Evolutionary conservation across 257 asterid species (phyloP), one percentile per base, ranked within the genome.

Genomic region (Plantago ovata): DNA sequence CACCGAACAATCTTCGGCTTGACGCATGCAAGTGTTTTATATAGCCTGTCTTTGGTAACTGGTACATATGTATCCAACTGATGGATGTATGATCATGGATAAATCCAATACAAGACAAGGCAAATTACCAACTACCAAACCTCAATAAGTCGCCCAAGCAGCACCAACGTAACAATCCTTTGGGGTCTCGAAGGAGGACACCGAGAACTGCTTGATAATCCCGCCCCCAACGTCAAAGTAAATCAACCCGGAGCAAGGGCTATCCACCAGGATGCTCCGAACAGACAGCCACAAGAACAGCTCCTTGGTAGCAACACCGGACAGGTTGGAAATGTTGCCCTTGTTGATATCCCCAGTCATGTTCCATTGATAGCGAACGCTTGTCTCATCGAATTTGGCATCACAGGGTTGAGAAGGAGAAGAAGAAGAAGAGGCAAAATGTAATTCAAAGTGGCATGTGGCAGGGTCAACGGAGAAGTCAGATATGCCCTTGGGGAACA

Each of bases 261-360:
- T 63, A 62, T 78, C 83, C 45, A 81, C 85, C 55, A 77, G 69
- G 53, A 81, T 76, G 58, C 67, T 81, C 8, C 38, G 66, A 4
- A 78, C 89, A 12, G 80, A 77, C 16, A 81, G 70, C 88, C 88
- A 81, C 47, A 81, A 50, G 51, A 81, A 81, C 65, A 81, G 59
- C 57, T 81, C 88, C 73, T 78, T 78, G 2, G 79, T 78, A 18
- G 71, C 56, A 28, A 81, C 41, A 1, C 88, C 88, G n/a, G 81
- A 65, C 36, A 81, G 70, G n/a, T 66, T 71, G 23, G 61, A 68
- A 69, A 81, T 79, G 66, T 54, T 53, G 19, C 88, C 88, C 71
- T 46, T 66, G 1, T 62, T 49, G 11, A 81, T 65, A 1, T 48
- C 65, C 24, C 82, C 88, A 7, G 80, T 49, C 0, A 81, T 62